Evolutionary conservation across 2,329 filamentous ascomycete species (phyloP), one percentile per base, ranked within the genome.

Genomic region (Aureobasidium sp.): DNA sequence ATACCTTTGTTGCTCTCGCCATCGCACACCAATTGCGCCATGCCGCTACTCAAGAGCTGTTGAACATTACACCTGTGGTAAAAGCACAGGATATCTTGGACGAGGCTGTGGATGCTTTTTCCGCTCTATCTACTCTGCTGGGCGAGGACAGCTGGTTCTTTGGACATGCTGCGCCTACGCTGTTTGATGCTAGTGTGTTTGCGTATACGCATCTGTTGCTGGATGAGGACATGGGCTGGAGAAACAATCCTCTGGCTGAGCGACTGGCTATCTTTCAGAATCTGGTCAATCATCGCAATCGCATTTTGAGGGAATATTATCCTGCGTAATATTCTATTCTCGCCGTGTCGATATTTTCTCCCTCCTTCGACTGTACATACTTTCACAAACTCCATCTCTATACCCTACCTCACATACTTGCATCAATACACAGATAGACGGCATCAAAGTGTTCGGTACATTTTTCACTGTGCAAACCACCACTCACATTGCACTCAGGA

Each of bases 101-200:
- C 12, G 82, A 87, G 65, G 86, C 86, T 2, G 79, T 78, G 27
- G 81, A 83, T 58, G 87, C 87, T 0, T 84, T 89, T 63, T 76
- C 79, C 42, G 84, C 87, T 1, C 74, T 90, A 9, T 83, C 84
- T 2, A 78, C 74, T 22, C 69, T 88, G 9, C 76, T 90, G 11
- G 84, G 80, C 1, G 73, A 81, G 0, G 74, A 84, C 41, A 69
- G 76, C 20, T 87, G 85, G 79, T 89, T 88, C 72, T 88, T 87
- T 69, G 81, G 77, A 5, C 71, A 73, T 62, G 56, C 73, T 34
- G 71, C 74, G 17, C 90, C 93, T 0, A 85, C 86, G 0, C 71
- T 93, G 27, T 93, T 97, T 68, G 94, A 99, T 75, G 92, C 93
- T 7, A 86, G 85, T 60, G 84, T 97, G 2, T 97, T 97, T 76